phyloP scores from a whole-genome alignment of 2,329 filamentous ascomycete species.

The Zarea fungicola region DNA sequence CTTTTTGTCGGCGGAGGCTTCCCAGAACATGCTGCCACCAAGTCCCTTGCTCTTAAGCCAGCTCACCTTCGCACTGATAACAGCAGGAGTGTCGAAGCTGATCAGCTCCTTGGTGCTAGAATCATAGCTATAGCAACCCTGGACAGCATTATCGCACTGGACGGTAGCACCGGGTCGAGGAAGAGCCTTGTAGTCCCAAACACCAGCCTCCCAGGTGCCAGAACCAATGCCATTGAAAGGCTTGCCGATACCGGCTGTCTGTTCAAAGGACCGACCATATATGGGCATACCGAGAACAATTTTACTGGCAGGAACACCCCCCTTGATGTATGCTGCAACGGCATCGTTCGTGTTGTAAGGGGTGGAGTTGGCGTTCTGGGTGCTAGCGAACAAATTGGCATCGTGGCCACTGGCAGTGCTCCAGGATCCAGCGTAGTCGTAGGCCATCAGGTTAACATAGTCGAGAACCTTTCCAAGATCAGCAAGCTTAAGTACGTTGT shows the following conservation, averaged over 20 bases:
- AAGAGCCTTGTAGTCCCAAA: constrained; percentile 78
- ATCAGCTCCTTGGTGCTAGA: constrained; percentile 55
- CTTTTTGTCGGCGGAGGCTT: constrained; percentile 63
- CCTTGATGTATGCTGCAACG: constrained; percentile 58
- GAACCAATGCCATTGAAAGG: constrained; percentile 58
- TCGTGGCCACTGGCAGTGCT: constrained; percentile 59
- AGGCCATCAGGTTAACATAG: constrained; percentile 66
- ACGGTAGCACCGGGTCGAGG: constrained; percentile 57
- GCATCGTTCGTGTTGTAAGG: constrained; percentile 65
- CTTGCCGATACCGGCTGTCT: constrained; percentile 59
- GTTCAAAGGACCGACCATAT: constrained; percentile 24
- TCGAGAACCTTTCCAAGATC: constrained; percentile 47
- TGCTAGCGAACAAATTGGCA: constrained; percentile 62
- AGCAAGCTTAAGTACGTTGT: constrained; percentile 41
- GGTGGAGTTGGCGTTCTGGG: constrained; percentile 50
- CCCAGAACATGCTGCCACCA: constrained; percentile 84
- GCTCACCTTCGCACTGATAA: constrained; percentile 56
- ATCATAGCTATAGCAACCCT: constrained; percentile 70
- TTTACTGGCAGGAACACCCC: constrained; percentile 59
- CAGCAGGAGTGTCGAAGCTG: constrained; percentile 62
- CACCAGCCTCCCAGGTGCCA: constrained; percentile 67
- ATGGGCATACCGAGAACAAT: constrained; percentile 75
- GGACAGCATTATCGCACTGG: constrained; percentile 49
- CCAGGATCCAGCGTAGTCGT: constrained; percentile 74
- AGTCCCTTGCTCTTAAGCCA: constrained; percentile 60